These are phyloP conservation scores for Atractiella rhizophila DNA, from an alignment of 768 basidiomycete species.

Conservation along the genomic window DNA sequence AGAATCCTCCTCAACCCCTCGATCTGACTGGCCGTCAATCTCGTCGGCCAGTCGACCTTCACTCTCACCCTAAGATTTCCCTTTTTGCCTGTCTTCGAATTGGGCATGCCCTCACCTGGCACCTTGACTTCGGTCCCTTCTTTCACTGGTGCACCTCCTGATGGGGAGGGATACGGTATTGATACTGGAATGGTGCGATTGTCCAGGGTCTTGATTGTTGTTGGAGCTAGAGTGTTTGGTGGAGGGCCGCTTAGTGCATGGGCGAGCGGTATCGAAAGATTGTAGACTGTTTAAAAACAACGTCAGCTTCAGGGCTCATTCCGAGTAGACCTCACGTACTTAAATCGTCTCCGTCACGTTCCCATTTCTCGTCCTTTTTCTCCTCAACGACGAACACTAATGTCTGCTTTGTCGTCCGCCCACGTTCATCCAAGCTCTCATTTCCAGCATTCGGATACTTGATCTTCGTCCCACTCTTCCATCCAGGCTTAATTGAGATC, in stretches of 20 bases:
- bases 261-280: constrained; percentile 42
- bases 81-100: constrained; percentile 54
- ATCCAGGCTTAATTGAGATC: constrained; percentile 39
- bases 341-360: constrained; percentile 59
- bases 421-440: constrained; percentile 28
- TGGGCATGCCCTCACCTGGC: constrained; percentile 66
- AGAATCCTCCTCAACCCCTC: constrained; percentile 47
- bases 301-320: too few species aligned
- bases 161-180: constrained; percentile 27
- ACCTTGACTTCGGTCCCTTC: constrained; percentile 49
- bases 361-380: constrained; percentile 55
- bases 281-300: too few species aligned
- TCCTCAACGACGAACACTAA: constrained; percentile 95
- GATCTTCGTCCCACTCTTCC: constrained; percentile 90
- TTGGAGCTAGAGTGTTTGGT: constrained; percentile 22
- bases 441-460: constrained; percentile 71
- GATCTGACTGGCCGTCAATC: constrained; percentile 47
- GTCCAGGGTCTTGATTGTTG: constrained; percentile 46
- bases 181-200: constrained; percentile 47
- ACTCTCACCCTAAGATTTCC: constrained; percentile 59
- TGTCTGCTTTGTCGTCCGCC: constrained; percentile 38
- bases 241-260: constrained; percentile 48
- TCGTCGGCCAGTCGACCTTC: constrained; percentile 29
- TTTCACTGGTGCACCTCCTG: constrained; percentile 34
- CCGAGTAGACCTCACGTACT: too few species aligned